Percentiles rank a stretch among this genome's conserved stretches.
phyloP scores from a whole-genome alignment of 768 basidiomycete species.

The Lyophyllum semitale region DNA sequence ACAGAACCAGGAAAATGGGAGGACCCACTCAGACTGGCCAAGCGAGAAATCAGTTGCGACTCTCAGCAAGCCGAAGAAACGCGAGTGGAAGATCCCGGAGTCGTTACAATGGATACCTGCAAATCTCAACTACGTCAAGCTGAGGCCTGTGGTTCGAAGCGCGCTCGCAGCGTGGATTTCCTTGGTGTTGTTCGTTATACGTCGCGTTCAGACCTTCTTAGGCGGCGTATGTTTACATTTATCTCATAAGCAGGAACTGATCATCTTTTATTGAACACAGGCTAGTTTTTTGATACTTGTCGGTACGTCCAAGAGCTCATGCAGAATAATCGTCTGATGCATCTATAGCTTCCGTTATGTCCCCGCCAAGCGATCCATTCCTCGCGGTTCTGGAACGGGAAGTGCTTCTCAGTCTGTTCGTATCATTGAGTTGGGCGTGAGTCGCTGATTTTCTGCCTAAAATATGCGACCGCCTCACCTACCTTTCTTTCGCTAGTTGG shows the following conservation, averaged over 20 bases:
- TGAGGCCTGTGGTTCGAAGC: slow-evolving; percentile 66
- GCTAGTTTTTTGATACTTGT: slow-evolving; percentile 67
- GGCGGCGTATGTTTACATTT: slow-evolving; percentile 50
- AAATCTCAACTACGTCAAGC: slow-evolving; percentile 57
- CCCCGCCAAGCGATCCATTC: slow-evolving; percentile 70
- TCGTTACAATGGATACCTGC: slow-evolving; percentile 55
- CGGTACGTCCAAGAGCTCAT: slow-evolving; percentile 32
- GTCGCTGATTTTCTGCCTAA: slow-evolving; percentile 22
- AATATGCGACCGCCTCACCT: background rate
- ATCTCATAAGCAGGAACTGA: background rate
- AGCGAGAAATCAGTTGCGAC: background rate
- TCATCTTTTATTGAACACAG: slow-evolving; percentile 30
- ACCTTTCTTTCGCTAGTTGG: slow-evolving; percentile 47
- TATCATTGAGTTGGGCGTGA: slow-evolving; percentile 59
- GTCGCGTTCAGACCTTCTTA: slow-evolving; percentile 44
- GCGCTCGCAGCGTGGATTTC: slow-evolving; percentile 65
- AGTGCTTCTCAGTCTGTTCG: slow-evolving; percentile 51
- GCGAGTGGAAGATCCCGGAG: slow-evolving; percentile 25
- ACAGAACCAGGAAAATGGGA: background rate
- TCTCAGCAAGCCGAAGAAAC: background rate
- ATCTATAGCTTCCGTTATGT: slow-evolving; percentile 56
- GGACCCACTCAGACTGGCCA: background rate
- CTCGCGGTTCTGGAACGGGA: slow-evolving; percentile 70
- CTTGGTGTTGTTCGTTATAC: slow-evolving; percentile 59
- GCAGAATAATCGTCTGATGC: background rate